Conservation (phyloP, 352 stramenopile species). For the Paralagenidium karlingii region DNA sequence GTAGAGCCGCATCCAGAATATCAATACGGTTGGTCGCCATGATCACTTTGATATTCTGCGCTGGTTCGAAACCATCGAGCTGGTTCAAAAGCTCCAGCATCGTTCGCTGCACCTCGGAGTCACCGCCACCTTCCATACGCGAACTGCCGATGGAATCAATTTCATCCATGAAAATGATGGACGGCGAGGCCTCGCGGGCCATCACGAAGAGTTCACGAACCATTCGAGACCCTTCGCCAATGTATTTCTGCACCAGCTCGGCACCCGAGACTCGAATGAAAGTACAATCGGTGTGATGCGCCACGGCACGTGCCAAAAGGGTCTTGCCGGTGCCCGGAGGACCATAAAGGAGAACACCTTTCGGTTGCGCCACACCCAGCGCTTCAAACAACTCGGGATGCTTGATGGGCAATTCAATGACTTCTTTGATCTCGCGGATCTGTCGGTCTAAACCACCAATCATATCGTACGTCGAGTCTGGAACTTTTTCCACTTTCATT, state of each 20-base stretch:
- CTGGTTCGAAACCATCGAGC: constrained; percentile 93
- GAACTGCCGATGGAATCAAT: constrained; percentile 98
- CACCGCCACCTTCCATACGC: constrained; percentile 87
- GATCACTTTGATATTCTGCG: constrained; percentile 98
- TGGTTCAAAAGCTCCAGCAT: constrained; percentile 99
- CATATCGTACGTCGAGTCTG: constrained; percentile 99
- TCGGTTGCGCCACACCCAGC: constrained; percentile 97
- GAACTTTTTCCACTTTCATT: constrained; percentile 98
- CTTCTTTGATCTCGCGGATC: constrained; percentile 99
- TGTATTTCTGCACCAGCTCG: constrained; percentile 99
- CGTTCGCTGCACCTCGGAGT: constrained; percentile 98
- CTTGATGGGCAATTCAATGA: constrained; percentile 99
- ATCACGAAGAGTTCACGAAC: constrained; percentile 99
- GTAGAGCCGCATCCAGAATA: constrained; percentile 94
- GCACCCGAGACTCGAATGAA: constrained; percentile 99
- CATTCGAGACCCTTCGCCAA: constrained; percentile 97
- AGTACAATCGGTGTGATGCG: constrained; percentile 99
- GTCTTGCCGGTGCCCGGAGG: constrained; percentile 98
- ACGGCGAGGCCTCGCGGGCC: constrained; percentile 93
- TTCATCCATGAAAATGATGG: constrained; percentile 99
- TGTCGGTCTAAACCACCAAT: constrained; percentile 99
- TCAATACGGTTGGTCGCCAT: constrained; percentile 99
- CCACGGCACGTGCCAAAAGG: constrained; percentile 94
- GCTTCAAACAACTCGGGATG: constrained; percentile 99
- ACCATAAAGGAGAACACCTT: constrained; percentile 92